Evolutionary conservation across 768 basidiomycete genomes (phyloP), one percentile per base, ranked within the genome.

Genomic region (Boletus fagicola): DNA sequence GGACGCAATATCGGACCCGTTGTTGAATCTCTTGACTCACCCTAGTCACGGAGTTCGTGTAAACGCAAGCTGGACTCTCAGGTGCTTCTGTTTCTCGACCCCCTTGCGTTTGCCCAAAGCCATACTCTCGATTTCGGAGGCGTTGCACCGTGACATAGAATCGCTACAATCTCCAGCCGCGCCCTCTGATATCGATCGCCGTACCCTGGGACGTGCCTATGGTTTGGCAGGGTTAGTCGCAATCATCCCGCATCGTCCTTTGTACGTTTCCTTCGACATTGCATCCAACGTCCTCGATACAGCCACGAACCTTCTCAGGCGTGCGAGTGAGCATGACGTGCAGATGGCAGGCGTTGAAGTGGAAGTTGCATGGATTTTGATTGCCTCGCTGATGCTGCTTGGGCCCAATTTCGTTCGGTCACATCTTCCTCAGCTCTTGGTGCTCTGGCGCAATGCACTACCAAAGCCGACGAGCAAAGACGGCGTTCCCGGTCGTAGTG

Each of bases 401-500:
- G 96, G 95, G 0, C 92, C 91, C 4, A 90, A 93, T 64, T 97
- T 98, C 62, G 94, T 98, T 51, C 86, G 92, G 18, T 84, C 93
- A 0, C 94, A 99, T 70, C 82, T 98, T 2, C 90, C 95, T 0
- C 96, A 98, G 64, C 78, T 98, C 18, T 81, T 98, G 40, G 93
- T 98, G 0, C 82, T 99, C 4, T 99, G 97, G 97, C 80, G 97
- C 33, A 99, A 99, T 64, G 94, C 96, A 1, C 79, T 99, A 0
- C 94, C 97, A 2, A 99, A 98, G 72, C 88, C 93, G 0, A 94
- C 92, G 0, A 88, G 81, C 65, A 97, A 97, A 71, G 96, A 98
- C 65, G 75, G 75, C 15, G 80, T 78, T 16, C 79, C 80, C 5
- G 84, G 84, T 18, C 78, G 94, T 31, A 83, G 85, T 28, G 76